phyloP scores from a whole-genome alignment of 305 asterid genomes.

The Fraxinus platypoda region DNA sequence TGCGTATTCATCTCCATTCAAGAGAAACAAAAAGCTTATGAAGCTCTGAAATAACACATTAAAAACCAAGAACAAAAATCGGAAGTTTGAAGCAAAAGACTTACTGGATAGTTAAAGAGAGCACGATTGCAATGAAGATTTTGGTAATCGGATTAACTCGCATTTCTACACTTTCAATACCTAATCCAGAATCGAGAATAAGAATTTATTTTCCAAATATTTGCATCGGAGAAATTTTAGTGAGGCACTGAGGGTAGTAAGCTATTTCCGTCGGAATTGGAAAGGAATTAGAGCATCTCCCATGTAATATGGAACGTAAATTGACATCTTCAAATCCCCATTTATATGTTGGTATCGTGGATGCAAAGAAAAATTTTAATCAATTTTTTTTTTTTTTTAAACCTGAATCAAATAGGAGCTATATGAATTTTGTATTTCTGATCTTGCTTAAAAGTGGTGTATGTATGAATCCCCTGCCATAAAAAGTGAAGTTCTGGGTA shows the following conservation, averaged over 20 bases:
- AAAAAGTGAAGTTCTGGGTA: too few relatives aligned
- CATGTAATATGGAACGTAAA: too few relatives aligned
- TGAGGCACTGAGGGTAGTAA: not conserved
- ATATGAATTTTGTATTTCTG: too few relatives aligned
- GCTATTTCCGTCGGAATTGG: not conserved
- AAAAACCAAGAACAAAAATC: not conserved
- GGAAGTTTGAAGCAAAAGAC: not conserved
- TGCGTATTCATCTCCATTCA: not conserved
- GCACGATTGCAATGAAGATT: not conserved
- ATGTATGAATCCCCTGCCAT: too few relatives aligned
- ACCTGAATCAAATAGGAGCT: too few relatives aligned
- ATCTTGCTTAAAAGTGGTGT: too few relatives aligned
- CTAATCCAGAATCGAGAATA: not conserved
- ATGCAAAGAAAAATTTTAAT: too few relatives aligned
- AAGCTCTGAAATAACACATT: not conserved
- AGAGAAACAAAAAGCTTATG: not conserved
- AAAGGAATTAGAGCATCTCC: not conserved
- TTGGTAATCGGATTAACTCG: not conserved
- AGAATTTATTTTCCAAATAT: not conserved
- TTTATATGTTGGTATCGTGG: too few relatives aligned
- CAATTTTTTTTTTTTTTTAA: too few relatives aligned
- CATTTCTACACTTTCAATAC: not conserved
- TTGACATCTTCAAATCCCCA: too few relatives aligned
- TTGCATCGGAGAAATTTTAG: not conserved
- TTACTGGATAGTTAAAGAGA: not conserved